Evolutionary conservation across 2,329 filamentous ascomycete genomes (phyloP).

Genomic region (Arthroderma uncinatum): DNA sequence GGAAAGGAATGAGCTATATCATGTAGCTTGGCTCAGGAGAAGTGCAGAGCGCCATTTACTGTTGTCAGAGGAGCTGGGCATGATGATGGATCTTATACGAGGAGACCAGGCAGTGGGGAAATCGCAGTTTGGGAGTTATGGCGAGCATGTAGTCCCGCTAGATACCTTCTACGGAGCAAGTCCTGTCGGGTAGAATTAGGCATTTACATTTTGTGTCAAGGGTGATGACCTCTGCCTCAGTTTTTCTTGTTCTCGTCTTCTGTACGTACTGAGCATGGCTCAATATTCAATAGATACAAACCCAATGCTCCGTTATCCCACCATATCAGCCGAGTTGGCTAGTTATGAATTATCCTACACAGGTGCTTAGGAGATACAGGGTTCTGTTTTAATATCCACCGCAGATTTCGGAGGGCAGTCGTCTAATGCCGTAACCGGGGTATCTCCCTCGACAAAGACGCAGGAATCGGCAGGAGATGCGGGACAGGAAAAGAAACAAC

Average conservation of each 20-base stretch:
- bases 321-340: too few species aligned
- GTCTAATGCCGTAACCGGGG: not conserved
- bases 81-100: not conserved
- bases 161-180: not conserved
- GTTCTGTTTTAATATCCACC: too few species aligned
- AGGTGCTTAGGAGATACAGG: too few species aligned
- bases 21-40: not conserved
- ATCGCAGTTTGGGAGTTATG: not conserved
- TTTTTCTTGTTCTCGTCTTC: too few species aligned
- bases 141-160: not conserved
- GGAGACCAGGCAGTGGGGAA: not conserved
- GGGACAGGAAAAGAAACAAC: constrained; percentile 1
- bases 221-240: too few species aligned
- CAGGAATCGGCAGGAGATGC: not conserved
- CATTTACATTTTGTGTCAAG: too few species aligned
- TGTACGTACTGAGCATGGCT: too few species aligned
- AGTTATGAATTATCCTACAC: too few species aligned
- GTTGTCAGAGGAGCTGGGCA: not conserved
- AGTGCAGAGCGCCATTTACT: not conserved
- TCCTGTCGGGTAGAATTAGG: too few species aligned
- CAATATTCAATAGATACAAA: too few species aligned
- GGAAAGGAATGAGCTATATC: not conserved
- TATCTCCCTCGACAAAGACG: not conserved
- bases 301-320: too few species aligned
- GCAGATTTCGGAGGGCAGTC: not conserved